A percentile compares a stretch with the other conserved stretches of the same genome.
Conservation (phyloP, 768 basidiomycete species). For the Gymnopilus dilepis region DNA sequence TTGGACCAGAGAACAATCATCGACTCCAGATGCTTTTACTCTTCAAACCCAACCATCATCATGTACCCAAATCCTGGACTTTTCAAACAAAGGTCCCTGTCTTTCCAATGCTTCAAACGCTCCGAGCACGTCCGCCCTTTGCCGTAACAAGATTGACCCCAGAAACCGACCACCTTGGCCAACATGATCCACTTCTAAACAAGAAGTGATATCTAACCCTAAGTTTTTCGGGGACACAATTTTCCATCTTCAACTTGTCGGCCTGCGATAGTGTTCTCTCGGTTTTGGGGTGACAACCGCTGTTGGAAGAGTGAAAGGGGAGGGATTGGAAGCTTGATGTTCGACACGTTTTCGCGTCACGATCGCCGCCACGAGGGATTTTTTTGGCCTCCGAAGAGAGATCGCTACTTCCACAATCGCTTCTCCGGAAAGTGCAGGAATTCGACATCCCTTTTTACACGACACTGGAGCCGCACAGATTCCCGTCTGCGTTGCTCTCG, state of each 20-base stretch:
- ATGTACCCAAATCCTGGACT: conserved; percentile 21
- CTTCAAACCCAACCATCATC: conserved; percentile 20
- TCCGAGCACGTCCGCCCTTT: conserved; percentile 47
- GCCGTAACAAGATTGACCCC: conserved; percentile 32
- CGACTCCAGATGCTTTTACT: neutral
- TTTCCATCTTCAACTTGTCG: conserved; percentile 38
- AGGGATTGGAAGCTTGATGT: conserved; percentile 18
- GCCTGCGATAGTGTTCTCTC: conserved; percentile 21
- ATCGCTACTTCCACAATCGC: conserved; percentile 41
- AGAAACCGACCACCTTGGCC: conserved; percentile 50
- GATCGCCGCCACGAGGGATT: conserved; percentile 13
- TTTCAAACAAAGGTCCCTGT: conserved; percentile 19
- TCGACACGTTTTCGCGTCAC: conserved; percentile 21
- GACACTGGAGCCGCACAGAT: conserved; percentile 44
- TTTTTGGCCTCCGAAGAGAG: conserved; percentile 48
- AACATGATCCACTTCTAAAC: conserved; percentile 51
- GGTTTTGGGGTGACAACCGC: conserved; percentile 23
- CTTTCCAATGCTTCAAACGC: conserved; percentile 50
- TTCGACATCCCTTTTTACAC: conserved; percentile 29
- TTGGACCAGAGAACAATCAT: neutral
- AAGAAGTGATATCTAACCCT: conserved; percentile 67
- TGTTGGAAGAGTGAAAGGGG: conserved; percentile 4
- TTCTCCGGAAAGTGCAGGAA: conserved; percentile 56
- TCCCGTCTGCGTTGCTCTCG: conserved; percentile 55
- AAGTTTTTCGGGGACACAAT: conserved; percentile 44